Conservation (phyloP, 1,139 yeast species). For the Taphrina pruni region DNA sequence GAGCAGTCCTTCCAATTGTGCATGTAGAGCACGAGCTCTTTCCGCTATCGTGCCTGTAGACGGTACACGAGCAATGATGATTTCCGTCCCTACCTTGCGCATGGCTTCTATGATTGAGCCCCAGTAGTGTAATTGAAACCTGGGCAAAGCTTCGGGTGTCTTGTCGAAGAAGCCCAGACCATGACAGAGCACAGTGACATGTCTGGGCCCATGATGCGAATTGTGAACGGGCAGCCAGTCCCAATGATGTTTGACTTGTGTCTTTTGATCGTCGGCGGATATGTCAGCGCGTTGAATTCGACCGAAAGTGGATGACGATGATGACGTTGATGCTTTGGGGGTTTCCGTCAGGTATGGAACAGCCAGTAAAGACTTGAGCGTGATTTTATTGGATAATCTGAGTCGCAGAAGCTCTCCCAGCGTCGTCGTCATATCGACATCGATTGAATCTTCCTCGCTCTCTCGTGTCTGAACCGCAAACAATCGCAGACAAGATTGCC, state of each 20-base stretch:
- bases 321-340: background rate
- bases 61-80: slow-evolving; percentile 73
- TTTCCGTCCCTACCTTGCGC: slow-evolving; percentile 63
- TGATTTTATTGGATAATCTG: background rate
- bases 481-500: too few species aligned
- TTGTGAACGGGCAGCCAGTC: slow-evolving; percentile 33
- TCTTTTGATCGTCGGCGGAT: background rate
- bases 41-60: slow-evolving; percentile 70
- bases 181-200: slow-evolving; percentile 42
- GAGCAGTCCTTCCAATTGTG: slow-evolving; percentile 45
- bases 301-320: slow-evolving; percentile 1
- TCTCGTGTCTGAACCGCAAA: too few species aligned
- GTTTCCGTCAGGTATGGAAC: slow-evolving; percentile 4
- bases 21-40: slow-evolving; percentile 41
- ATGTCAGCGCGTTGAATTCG: slow-evolving; percentile 12
- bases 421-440: slow-evolving; percentile 28
- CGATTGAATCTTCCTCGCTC: background rate
- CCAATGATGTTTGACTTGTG: slow-evolving; percentile 17
- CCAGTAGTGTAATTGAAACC: slow-evolving; percentile 59
- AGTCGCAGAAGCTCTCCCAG: slow-evolving; percentile 6
- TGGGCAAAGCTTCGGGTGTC: slow-evolving; percentile 41
- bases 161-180: slow-evolving; percentile 43
- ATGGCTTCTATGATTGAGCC: slow-evolving; percentile 67
- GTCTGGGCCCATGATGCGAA: slow-evolving; percentile 33
- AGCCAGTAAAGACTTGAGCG: slow-evolving; percentile 6